A percentile compares a stretch with the other conserved stretches of the same genome.
Evolutionary conservation across 768 basidiomycete genomes (phyloP).

Genomic region (Leucogyrophana mollusca): DNA sequence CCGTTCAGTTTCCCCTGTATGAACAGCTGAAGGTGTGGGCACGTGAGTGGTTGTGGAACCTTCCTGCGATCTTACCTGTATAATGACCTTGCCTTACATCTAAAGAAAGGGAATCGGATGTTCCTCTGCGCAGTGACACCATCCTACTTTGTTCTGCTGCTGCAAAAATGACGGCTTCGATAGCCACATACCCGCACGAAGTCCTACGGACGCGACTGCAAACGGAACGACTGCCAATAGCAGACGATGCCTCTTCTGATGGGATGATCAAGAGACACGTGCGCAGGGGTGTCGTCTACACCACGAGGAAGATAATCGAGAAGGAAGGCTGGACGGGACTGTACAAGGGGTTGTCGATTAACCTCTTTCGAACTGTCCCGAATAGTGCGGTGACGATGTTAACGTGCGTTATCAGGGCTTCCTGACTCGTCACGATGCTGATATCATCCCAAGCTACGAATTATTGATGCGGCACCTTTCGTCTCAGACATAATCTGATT

Average conservation of each 20-base stretch:
- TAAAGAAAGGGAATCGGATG: slow-evolving; percentile 28
- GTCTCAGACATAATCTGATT: slow-evolving; percentile 4
- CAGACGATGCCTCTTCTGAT: slow-evolving; percentile 56
- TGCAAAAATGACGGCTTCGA: slow-evolving; percentile 94
- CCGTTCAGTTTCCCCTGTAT: slow-evolving; percentile 96
- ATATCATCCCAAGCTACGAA: slow-evolving; percentile 22
- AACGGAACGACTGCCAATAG: slow-evolving; percentile 70
- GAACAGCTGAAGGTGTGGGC: slow-evolving; percentile 87
- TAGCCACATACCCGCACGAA: slow-evolving; percentile 97
- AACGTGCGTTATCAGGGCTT: slow-evolving; percentile 17
- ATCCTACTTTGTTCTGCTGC: slow-evolving; percentile 91
- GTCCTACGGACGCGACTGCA: slow-evolving; percentile 98
- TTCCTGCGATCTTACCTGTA: slow-evolving; percentile 10
- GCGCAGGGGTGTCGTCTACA: slow-evolving; percentile 69
- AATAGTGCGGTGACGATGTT: slow-evolving; percentile 96
- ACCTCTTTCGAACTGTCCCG: slow-evolving; percentile 92
- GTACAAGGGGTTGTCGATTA: slow-evolving; percentile 93
- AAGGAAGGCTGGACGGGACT: slow-evolving; percentile 89
- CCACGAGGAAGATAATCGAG: slow-evolving; percentile 65
- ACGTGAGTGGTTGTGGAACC: slow-evolving; percentile 51
- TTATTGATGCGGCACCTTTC: slow-evolving; percentile 32
- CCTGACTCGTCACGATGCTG: slow-evolving; percentile 4
- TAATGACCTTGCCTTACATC: slow-evolving; percentile 2
- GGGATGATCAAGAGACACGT: slow-evolving; percentile 58
- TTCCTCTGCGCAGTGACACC: slow-evolving; percentile 34